Evolutionary conservation across 768 basidiomycete genomes (phyloP), one percentile per base, ranked within the genome.

Genomic region (Leccinum longicurvipes): DNA sequence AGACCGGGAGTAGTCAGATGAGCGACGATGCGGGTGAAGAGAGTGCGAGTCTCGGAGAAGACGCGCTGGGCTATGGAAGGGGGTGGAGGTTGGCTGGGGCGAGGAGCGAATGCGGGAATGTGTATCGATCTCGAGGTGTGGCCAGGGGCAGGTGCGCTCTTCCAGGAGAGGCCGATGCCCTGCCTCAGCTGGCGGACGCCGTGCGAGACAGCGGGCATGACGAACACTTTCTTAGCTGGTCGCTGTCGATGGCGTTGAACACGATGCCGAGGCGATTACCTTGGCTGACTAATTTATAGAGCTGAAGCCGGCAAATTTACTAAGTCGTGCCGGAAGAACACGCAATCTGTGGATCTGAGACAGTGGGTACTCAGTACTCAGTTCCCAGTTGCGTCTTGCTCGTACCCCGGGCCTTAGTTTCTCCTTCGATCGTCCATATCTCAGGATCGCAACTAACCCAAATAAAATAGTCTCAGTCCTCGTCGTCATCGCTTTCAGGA

Each of bases 1-100:
- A 61, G 67, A 50, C 84, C 83, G 3, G 86, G 85, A 4, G 86
- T 67, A 34, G 82, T 79, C 31, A 87, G 76, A 51, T 82, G 78
- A 11, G 79, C 73, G 54, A 85, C 77, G 56, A 89, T 77, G 32
- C 75, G 77, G 46, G 81, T 73, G 47, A 89, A 61, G 32, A 87
- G 55, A n/a, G 76, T 77, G 54, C 78, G 81, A 15, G 87, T 79
- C 41, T 80, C 75, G 17, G 75, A 73, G 54, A 86, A 71, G 45
- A 87, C 60, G 53, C 73, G 76, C 60, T 82, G 77, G 1, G 76
- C 66, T 34, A 74, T 59, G 3, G 72, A 69, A 11, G 67, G 60
- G 27, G 72, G 67, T 17, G 60, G 62, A 41, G 75, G 48, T 12
- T 41, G 39, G 23, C 3, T 47, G 10, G 44, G 56, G 12, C 50